Base-by-base conservation (phyloP, 2,329 filamentous ascomycete genomes). In the Drechslera avenae region DNA sequence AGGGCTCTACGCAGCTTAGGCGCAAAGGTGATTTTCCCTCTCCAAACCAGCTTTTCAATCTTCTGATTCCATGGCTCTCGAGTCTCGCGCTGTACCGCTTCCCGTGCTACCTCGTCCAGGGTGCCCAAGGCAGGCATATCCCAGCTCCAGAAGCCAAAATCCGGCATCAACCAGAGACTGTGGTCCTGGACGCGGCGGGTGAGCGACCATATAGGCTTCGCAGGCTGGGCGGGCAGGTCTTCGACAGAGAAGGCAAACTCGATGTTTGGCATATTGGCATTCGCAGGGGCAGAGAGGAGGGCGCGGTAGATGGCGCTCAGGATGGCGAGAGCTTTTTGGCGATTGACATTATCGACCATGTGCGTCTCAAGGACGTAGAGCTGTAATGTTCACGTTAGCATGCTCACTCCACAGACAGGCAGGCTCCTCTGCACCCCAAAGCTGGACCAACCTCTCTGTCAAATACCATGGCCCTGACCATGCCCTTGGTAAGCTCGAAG, bases 261-360 rank as follows among this genome's bases (percentile, higher is more conserved):
- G 49, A 69, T 65, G 53, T 71, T 67, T 19, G 66, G 68, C 7
- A 69, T 63, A 2, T 61, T 48, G n/a, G 55, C 56, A 35, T 48
- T 53, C 39, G 57, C 42, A 21, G 58, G 64, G 6, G 62, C 55
- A 26, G 68, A 52, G 36, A 62, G 56, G 51, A 70, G 50, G 50
- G 69, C 62, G 51, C 67, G 65, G 52, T 71, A 67, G 12, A 72
- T 50, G 32, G 66, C 54, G 33, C 62, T 60, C 37, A 72, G 61
- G 8, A 65, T 56, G 35, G 59, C 65, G 32, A 71, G 36, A 9
- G 68, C 67, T 43, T 71, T 70, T 46, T 71, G 60, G 48, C 68
- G 67, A 53, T 71, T 69, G 50, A 67, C 58, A 34, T 69, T 68
- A 53, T 72, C 67, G n/a, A 69, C 66, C n/a, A 71, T 56, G 30